Evolutionary conservation across 306 rosid species (phyloP), one percentile per base, ranked within the genome.

Genomic region (Clitoria ternatea): DNA sequence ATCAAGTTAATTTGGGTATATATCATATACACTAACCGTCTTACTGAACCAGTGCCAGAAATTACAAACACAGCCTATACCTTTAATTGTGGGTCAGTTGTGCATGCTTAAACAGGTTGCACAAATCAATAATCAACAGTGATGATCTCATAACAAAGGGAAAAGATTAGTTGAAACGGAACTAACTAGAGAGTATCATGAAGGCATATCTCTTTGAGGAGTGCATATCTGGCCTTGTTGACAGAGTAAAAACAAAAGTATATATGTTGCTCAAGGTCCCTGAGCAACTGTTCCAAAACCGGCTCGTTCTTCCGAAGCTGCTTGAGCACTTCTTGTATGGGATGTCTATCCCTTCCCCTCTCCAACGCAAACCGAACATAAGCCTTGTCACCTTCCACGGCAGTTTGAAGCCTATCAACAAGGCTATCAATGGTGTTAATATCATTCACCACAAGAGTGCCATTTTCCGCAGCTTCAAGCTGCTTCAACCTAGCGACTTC

Each of bases 291-390:
- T 13, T 75, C 75, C 57, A 89, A 72, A 22, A 52, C 80, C 4
- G 55, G 73, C n/a, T 56, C 75, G 59, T 60, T 77, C 80, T 75
- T 81, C 22, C 74, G 68, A 6, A 89, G 83, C 78, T 78, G 85
- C 65, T 84, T 89, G 29, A 90, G 63, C 60, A 89, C 96, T 72
- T 74, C 81, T 66, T 88, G 89, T 7, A 88, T 79, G 10, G 85
- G 79, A 55, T 85, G 88, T 66, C 72, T 74, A 19, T 85, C 90
- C 36, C 69, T 78, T 1, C 85, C 89, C 57, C 85, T 65, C 43
- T 78, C 81, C 82, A 92, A 63, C 22, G 85, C 95, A 10, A 84
- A 32, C 39, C 72, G 73, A 40, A 92, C 70, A 0, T 26, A 62
- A 42, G 9, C 42, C 79, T 77, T 88, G 70, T 89, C 91, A 0